A percentile compares a stretch with the other conserved stretches of the same genome.
These are phyloP conservation scores for Beauveria brongniartii DNA, from an alignment of 2,329 filamentous ascomycete genomes.

Conservation along the genomic window DNA sequence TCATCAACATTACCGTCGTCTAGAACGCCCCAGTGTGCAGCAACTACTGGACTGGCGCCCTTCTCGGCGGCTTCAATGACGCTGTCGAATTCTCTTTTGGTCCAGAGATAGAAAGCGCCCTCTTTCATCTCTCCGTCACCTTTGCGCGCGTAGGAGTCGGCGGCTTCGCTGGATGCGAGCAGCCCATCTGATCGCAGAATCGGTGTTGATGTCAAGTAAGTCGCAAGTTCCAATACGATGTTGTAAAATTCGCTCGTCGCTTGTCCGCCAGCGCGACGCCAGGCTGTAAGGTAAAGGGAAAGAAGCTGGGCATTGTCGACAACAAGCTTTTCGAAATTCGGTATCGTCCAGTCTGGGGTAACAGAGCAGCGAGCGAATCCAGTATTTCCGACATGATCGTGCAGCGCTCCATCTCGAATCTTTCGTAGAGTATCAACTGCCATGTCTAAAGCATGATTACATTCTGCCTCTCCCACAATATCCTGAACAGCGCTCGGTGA, in stretches of 20 bases:
- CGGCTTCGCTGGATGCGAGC: conserved; percentile 83
- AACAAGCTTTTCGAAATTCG: conserved; percentile 96
- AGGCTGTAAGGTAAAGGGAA: conserved; percentile 78
- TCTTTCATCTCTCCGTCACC: conserved; percentile 77
- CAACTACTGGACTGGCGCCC: conserved; percentile 63
- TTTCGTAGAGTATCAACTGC: conserved; percentile 70
- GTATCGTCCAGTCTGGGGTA: conserved; percentile 85
- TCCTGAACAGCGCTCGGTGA: conserved; percentile 69
- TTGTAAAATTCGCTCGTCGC: conserved; percentile 65
- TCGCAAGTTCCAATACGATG: conserved; percentile 71
- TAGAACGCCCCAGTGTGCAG: conserved; percentile 76
- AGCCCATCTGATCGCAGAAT: conserved; percentile 62
- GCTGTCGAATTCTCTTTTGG: conserved; percentile 72
- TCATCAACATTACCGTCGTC: conserved; percentile 79
- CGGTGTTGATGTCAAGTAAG: conserved; percentile 71
- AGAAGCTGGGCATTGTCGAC: conserved; percentile 87
- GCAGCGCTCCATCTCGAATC: conserved; percentile 52
- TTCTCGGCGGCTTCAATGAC: conserved; percentile 47
- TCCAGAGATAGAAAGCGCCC: conserved; percentile 94
- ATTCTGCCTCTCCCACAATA: conserved; percentile 79
- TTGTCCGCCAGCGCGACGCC: conserved; percentile 46
- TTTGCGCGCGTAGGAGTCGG: conserved; percentile 70
- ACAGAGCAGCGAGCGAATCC: conserved; percentile 72
- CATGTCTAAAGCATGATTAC: conserved; percentile 66
- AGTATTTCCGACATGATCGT: conserved; percentile 45